These are phyloP conservation scores for Spizellomyces sp. DNA, from an alignment of 192 early-diverging fungal genomes.

Conservation along the genomic window DNA sequence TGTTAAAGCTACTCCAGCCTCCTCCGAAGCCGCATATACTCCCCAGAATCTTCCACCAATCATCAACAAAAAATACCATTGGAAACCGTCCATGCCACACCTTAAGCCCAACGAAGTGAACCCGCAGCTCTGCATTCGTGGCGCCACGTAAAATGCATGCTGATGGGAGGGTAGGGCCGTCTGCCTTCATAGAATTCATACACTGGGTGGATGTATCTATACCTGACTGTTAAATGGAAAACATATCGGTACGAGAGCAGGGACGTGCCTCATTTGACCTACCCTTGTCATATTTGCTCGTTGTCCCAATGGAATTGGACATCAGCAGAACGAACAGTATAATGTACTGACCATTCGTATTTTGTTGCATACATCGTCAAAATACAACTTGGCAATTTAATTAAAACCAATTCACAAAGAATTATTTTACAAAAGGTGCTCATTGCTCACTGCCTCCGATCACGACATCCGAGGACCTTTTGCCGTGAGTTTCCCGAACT, in stretches of 20 bases:
- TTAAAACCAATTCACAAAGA: background rate
- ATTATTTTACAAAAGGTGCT: too few species aligned
- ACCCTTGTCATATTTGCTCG: too few species aligned
- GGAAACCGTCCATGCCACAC: constrained; percentile 35
- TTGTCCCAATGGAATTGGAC: too few species aligned
- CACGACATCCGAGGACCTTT: too few species aligned
- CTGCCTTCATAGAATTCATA: too few species aligned
- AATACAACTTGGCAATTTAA: background rate
- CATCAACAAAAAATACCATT: constrained; percentile 43
- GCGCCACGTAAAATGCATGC: constrained; percentile 21
- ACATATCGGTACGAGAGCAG: too few species aligned
- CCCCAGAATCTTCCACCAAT: constrained; percentile 33
- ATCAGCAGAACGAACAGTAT: too few species aligned
- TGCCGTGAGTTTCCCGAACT: constrained; percentile 7
- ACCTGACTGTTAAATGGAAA: too few species aligned
- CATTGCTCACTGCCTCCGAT: too few species aligned
- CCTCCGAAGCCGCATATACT: constrained; percentile 1
- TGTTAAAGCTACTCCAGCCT: background rate
- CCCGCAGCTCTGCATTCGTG: constrained; percentile 45
- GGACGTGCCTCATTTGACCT: too few species aligned
- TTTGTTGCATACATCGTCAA: background rate
- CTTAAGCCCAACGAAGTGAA: constrained; percentile 44
- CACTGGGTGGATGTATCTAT: too few species aligned
- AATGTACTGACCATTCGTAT: background rate
- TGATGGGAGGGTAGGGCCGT: too few species aligned